Evolutionary conservation across 129 eudicot species (phyloP).

Genomic region (Chrysanthemum lavandulifolium): DNA sequence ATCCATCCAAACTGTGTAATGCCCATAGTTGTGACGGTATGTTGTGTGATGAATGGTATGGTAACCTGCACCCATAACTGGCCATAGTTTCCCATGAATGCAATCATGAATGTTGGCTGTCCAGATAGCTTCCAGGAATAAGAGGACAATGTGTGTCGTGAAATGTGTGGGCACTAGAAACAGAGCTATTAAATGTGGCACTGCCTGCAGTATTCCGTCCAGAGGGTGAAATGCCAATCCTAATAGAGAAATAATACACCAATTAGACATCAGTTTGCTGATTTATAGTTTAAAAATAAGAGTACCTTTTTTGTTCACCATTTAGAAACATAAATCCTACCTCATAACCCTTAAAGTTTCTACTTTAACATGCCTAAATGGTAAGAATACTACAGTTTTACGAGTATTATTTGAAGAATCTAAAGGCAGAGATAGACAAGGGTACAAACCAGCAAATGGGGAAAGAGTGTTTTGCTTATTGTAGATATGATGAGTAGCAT

Average conservation of each 20-base stretch:
- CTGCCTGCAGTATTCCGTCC: slow-evolving; percentile 79
- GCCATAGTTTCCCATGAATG: slow-evolving; percentile 80
- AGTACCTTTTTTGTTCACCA: too few relatives aligned
- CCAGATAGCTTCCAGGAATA: slow-evolving; percentile 54
- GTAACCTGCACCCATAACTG: slow-evolving; percentile 94
- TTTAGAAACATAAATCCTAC: too few relatives aligned
- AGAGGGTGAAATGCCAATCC: slow-evolving; percentile 86
- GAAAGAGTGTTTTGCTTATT: slow-evolving; percentile 53
- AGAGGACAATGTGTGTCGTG: slow-evolving; percentile 56
- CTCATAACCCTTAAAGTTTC: neutral
- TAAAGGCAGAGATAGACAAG: neutral
- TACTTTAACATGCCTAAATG: neutral
- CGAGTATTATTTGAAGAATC: neutral
- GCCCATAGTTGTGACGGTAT: slow-evolving; percentile 49
- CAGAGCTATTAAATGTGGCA: slow-evolving; percentile 68
- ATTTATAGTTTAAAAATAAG: too few relatives aligned
- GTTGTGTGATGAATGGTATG: slow-evolving; percentile 91
- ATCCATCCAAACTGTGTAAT: slow-evolving; percentile 76
- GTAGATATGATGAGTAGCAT: slow-evolving; percentile 50
- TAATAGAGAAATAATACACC: slow-evolving; percentile 23
- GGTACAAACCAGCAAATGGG: slow-evolving; percentile 46
- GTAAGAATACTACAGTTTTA: neutral
- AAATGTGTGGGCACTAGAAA: slow-evolving; percentile 72
- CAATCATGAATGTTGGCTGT: slow-evolving; percentile 76
- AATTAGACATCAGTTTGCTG: neutral